A percentile compares a stretch with the other conserved stretches of the same genome.
Conservation (phyloP, 257 asterid species). For the Leonotis leonurus region DNA sequence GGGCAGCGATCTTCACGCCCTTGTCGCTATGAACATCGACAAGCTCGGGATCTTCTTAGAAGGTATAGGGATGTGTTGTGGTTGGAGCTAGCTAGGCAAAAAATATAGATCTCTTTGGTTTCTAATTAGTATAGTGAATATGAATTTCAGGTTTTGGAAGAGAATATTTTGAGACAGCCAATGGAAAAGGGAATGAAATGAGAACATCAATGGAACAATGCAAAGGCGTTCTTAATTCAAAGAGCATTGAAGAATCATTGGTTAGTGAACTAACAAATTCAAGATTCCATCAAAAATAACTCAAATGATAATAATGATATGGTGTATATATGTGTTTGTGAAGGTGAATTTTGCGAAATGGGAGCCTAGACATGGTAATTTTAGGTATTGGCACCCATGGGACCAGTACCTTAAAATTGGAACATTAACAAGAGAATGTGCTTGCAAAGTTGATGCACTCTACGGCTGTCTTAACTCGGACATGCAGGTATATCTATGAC, state of each 20-base stretch:
- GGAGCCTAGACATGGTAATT: slow-evolving; percentile 78
- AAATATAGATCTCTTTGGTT: too few relatives aligned
- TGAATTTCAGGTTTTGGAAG: slow-evolving; percentile 35
- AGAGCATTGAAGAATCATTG: slow-evolving; percentile 45
- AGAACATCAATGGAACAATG: slow-evolving; percentile 16
- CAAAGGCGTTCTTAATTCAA: slow-evolving; percentile 46
- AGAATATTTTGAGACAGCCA: slow-evolving; percentile 27
- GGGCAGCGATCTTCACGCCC: slow-evolving; percentile 65
- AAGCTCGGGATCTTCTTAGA: slow-evolving; percentile 46
- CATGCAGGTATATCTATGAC: background rate
- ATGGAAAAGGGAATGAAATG: slow-evolving; percentile 17
- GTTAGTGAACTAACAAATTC: slow-evolving; percentile 24
- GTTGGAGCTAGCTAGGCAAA: too few relatives aligned
- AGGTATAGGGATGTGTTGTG: too few relatives aligned
- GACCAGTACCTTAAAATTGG: slow-evolving; percentile 63
- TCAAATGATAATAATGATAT: too few relatives aligned
- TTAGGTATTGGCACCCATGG: slow-evolving; percentile 74
- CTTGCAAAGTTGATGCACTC: slow-evolving; percentile 47
- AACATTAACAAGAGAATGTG: slow-evolving; percentile 52
- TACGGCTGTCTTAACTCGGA: slow-evolving; percentile 39
- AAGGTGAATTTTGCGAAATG: slow-evolving; percentile 76
- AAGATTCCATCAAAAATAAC: too few relatives aligned
- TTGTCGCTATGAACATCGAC: slow-evolving; percentile 39
- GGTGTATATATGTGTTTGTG: too few relatives aligned
- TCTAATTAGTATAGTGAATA: too few relatives aligned